Conservation (phyloP, 2,329 filamentous ascomycete genomes). For the Aspergillus sp. region DNA sequence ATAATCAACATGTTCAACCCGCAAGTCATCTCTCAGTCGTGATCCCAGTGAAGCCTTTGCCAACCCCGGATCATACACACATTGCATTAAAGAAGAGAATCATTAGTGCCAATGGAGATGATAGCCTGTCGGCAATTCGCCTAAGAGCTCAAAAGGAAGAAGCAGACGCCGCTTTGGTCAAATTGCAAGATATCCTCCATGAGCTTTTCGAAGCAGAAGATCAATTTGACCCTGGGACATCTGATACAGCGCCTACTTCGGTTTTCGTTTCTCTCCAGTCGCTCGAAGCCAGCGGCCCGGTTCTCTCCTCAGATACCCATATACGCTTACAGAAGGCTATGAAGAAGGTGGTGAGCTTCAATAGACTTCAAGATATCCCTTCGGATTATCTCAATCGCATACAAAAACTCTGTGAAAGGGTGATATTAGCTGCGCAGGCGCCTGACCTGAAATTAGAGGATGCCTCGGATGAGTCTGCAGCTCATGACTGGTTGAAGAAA, state of each 20-base stretch:
- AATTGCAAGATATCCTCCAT: slow-evolving; percentile 70
- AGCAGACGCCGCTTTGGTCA: slow-evolving; percentile 73
- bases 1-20: slow-evolving; percentile 25
- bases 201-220: slow-evolving; percentile 80
- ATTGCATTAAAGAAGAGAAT: slow-evolving; percentile 50
- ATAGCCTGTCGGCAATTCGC: slow-evolving; percentile 63
- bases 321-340: slow-evolving; percentile 74
- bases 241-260: slow-evolving; percentile 49
- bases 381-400: slow-evolving; percentile 75
- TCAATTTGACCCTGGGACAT: slow-evolving; percentile 61
- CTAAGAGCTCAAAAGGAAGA: slow-evolving; percentile 78
- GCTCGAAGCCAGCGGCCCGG: slow-evolving; percentile 42
- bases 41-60: slow-evolving; percentile 51
- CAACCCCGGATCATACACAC: slow-evolving; percentile 43
- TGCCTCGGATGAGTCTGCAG: slow-evolving; percentile 69
- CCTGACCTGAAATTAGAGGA: slow-evolving; percentile 72
- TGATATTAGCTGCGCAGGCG: slow-evolving; percentile 69
- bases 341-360: slow-evolving; percentile 71
- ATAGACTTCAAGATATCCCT: slow-evolving; percentile 71
- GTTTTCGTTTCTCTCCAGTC: slow-evolving; percentile 53
- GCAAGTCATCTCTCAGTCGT: slow-evolving; percentile 51
- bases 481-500: slow-evolving; percentile 71
- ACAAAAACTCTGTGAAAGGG: slow-evolving; percentile 77
- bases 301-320: slow-evolving; percentile 70
- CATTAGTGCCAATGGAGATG: slow-evolving; percentile 59